Percentiles rank a stretch among this genome's conserved stretches.
phyloP scores from a whole-genome alignment of 2,329 filamentous ascomycete species.

The Diplodia sapinea region DNA sequence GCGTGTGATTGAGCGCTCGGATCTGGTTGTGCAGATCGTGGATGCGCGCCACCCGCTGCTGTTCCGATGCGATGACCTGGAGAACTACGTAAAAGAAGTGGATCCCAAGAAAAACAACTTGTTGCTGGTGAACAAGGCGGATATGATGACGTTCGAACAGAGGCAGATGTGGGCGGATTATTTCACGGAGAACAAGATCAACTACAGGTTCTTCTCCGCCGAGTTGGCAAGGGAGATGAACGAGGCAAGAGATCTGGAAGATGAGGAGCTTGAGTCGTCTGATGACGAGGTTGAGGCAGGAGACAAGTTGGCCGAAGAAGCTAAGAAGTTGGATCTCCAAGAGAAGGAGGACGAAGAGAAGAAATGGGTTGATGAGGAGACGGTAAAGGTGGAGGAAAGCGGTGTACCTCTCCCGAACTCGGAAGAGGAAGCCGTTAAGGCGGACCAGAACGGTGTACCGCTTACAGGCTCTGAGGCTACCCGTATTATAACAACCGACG shows the following conservation, averaged over 20 bases:
- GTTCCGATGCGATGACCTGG: constrained; percentile 92
- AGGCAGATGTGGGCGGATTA: constrained; percentile 84
- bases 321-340: constrained; percentile 54
- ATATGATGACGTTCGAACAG: constrained; percentile 95
- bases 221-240: constrained; percentile 87
- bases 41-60: constrained; percentile 93
- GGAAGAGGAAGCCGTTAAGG: constrained; percentile 46
- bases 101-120: constrained; percentile 87
- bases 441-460: constrained; percentile 43
- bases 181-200: constrained; percentile 78
- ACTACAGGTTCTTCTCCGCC: constrained; percentile 96
- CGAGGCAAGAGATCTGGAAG: constrained; percentile 68
- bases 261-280: constrained; percentile 46
- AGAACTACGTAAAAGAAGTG: constrained; percentile 92
- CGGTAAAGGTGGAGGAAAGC: constrained; percentile 43
- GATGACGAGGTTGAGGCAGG: constrained; percentile 54
- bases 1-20: constrained; percentile 96
- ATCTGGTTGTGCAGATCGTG: constrained; percentile 96
- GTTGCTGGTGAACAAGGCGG: constrained; percentile 95
- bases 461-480: constrained; percentile 55
- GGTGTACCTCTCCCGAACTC: constrained; percentile 46
- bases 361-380: constrained; percentile 50
- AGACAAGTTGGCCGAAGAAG: constrained; percentile 53
- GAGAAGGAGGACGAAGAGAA: constrained; percentile 51
- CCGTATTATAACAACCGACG: constrained; percentile 87